A percentile compares a stretch with the other conserved stretches of the same genome.
Conservation (phyloP, 345 rosid genomes). For the Populus deltoides region DNA sequence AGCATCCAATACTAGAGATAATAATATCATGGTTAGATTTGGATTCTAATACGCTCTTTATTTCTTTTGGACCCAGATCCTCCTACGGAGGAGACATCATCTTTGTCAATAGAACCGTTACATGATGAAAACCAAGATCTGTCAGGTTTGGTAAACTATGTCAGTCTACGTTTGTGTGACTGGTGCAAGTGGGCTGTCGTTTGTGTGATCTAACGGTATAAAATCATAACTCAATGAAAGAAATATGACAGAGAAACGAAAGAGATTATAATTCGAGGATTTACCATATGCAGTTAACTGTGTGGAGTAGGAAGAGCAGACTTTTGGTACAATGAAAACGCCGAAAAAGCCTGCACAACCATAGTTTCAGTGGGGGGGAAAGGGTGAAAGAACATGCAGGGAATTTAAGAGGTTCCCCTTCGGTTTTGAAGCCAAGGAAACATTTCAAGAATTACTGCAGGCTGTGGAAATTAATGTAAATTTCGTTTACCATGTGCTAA, state of each 20-base stretch:
- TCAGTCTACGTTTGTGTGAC: not conserved
- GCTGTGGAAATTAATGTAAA: not conserved
- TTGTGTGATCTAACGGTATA: not conserved
- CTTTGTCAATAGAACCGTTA: slow-evolving; percentile 22
- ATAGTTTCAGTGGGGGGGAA: not conserved
- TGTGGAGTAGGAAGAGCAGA: slow-evolving; percentile 61
- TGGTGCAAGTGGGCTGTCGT: not conserved
- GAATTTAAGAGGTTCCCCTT: not conserved
- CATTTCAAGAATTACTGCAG: not conserved
- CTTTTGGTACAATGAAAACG: slow-evolving; percentile 70
- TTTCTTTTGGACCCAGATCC: slow-evolving; percentile 15
- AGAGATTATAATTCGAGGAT: not conserved
- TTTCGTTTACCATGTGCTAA: not conserved
- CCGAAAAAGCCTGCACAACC: slow-evolving; percentile 70
- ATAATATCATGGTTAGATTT: not conserved
- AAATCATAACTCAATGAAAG: slow-evolving; percentile 1
- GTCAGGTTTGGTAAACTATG: not conserved
- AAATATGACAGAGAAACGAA: not conserved
- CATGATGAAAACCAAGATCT: not conserved
- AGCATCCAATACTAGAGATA: slow-evolving; percentile 18
- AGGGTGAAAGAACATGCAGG: not conserved
- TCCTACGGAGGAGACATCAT: not conserved
- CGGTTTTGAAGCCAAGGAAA: not conserved
- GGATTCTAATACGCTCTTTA: not conserved
- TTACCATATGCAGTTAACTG: slow-evolving; percentile 69